Percentiles rank a stretch among this genome's conserved stretches.
phyloP scores from a whole-genome alignment of 139 green algal genomes.

The Chlamydomonas schloesseri region DNA sequence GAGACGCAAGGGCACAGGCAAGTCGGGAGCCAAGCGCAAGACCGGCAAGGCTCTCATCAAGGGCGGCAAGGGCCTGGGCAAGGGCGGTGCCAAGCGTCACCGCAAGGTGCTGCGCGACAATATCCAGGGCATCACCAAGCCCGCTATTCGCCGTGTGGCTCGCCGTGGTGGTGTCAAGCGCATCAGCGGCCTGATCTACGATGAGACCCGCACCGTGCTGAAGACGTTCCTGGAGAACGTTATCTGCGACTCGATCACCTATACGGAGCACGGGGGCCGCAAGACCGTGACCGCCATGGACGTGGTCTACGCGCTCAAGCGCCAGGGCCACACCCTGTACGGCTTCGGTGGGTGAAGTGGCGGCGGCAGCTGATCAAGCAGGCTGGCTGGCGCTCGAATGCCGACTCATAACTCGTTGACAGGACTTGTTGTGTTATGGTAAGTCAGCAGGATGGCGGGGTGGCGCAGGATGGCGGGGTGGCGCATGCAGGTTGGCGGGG shows the following conservation, averaged over 20 bases:
- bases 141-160: constrained; percentile 83
- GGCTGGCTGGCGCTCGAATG: too few relatives aligned
- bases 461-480: too few relatives aligned
- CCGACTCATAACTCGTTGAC: too few relatives aligned
- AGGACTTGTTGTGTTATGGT: too few relatives aligned
- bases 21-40: too few relatives aligned
- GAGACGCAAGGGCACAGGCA: too few relatives aligned
- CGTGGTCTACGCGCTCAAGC: constrained; percentile 95
- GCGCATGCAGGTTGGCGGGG: too few relatives aligned
- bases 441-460: too few relatives aligned
- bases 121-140: constrained; percentile 91
- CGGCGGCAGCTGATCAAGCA: too few relatives aligned
- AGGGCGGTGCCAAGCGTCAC: constrained; percentile 78
- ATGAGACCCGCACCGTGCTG: constrained; percentile 88
- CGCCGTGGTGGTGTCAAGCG: constrained; percentile 87
- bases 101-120: constrained; percentile 91
- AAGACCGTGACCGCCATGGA: constrained; percentile 97
- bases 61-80: constrained; percentile 87
- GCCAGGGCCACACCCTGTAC: constrained; percentile 94
- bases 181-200: constrained; percentile 92
- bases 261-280: constrained; percentile 94
- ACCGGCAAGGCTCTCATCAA: too few relatives aligned
- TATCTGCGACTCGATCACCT: constrained; percentile 94
- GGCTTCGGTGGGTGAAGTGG: constrained; percentile 95
- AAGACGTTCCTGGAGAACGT: constrained; percentile 95